Evolutionary conservation across 768 basidiomycete species (phyloP).

Genomic region (Exsudoporus frostii): DNA sequence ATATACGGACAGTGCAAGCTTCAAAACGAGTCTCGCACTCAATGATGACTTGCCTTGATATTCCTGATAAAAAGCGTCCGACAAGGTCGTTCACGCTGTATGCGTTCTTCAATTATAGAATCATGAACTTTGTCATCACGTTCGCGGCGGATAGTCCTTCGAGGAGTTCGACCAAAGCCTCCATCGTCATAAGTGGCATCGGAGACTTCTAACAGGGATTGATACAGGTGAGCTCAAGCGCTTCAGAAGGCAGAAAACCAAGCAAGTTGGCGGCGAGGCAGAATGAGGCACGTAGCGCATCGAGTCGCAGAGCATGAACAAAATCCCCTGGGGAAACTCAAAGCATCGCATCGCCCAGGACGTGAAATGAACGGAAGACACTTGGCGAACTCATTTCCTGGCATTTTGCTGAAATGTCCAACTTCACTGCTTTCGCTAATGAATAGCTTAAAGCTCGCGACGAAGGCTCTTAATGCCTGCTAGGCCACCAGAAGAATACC

Average conservation of each 20-base stretch:
- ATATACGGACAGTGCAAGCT: constrained; percentile 3
- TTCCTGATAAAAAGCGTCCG: constrained; percentile 96
- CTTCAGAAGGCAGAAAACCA: constrained; percentile 45
- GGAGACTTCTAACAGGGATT: constrained; percentile 59
- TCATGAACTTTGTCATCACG: constrained; percentile 88
- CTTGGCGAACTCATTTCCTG: constrained; percentile 29
- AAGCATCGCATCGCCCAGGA: constrained; percentile 20
- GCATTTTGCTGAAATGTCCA: constrained; percentile 29
- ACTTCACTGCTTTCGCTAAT: constrained; percentile 45
- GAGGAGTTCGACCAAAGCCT: constrained; percentile 40
- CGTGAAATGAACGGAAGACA: constrained; percentile 16
- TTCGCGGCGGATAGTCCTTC: constrained; percentile 63
- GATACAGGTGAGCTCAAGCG: constrained; percentile 38
- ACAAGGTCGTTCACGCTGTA: constrained; percentile 91
- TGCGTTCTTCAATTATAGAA: constrained; percentile 90
- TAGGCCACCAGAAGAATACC: constrained; percentile 22
- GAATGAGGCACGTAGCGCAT: constrained; percentile 48
- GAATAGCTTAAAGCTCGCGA: constrained; percentile 47
- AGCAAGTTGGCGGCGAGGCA: constrained; percentile 40
- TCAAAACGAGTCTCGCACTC: constrained; percentile 12
- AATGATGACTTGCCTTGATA: constrained; percentile 78
- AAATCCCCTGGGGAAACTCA: constrained; percentile 26
- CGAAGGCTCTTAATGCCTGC: constrained; percentile 34
- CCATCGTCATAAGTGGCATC: constrained; percentile 57
- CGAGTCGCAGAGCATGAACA: constrained; percentile 25